A percentile compares a stretch with the other conserved stretches of the same genome.
Conservation (phyloP, 2,329 filamentous ascomycete genomes). For the Microcera coccophila region DNA sequence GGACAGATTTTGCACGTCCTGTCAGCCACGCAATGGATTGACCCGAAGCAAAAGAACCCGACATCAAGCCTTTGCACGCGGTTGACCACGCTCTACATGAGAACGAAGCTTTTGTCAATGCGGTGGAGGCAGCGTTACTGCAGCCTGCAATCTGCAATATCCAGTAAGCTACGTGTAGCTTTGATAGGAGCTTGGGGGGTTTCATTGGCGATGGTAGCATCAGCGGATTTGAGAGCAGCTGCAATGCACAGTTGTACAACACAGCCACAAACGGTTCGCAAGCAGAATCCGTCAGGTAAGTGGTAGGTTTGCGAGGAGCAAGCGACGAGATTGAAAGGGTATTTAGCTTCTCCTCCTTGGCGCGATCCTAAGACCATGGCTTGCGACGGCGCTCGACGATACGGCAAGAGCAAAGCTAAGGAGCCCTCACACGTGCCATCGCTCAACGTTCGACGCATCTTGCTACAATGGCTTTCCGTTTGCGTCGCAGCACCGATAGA, state of each 20-base stretch:
- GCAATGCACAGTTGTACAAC: background rate
- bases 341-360: background rate
- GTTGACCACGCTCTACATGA: background rate
- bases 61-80: background rate
- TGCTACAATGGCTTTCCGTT: conserved; percentile 13
- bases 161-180: too few species aligned
- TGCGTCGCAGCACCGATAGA: conserved; percentile 19
- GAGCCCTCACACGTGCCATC: conserved; percentile 26
- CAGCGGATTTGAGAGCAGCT: background rate
- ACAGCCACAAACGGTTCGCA: background rate
- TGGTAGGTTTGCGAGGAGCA: background rate
- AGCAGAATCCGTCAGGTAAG: background rate
- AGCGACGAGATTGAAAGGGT: background rate
- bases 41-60: background rate
- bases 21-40: background rate
- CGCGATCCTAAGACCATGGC: conserved; percentile 16
- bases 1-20: too few species aligned
- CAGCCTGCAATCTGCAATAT: background rate
- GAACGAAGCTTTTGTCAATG: background rate
- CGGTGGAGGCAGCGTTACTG: background rate
- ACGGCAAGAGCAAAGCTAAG: conserved; percentile 20
- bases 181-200: too few species aligned
- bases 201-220: background rate
- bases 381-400: conserved; percentile 15
- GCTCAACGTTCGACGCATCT: conserved; percentile 25